Base-by-base conservation (phyloP, 192 early-diverging fungal species). In the Radiomyces spectabilis region DNA sequence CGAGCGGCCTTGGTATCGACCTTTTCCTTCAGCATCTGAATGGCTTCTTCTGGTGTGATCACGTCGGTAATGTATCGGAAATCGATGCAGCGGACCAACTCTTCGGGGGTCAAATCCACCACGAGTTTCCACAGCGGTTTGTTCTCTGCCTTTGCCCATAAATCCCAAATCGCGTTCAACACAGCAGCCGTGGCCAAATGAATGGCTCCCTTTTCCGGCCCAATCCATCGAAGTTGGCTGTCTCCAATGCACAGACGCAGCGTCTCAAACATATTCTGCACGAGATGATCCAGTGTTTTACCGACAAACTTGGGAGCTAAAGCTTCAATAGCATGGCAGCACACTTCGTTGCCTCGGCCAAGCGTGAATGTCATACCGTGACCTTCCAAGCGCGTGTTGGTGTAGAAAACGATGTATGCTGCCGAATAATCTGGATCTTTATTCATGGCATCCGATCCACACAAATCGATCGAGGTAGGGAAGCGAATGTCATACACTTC, bases 71-170 rank as follows among this genome's bases (percentile, higher is more conserved):
- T 73, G 39, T 73, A 73, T 22, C 60, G 48, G 59, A 73, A 73
- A 34, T 73, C 71, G 35, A 73, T 68, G n/a, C 44, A 53, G 4
- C 38, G 39, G 31, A 73, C 71, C 37, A 73, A 47, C 31, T 73
- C 43, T 32, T 73, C 71, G 16, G 71, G 71, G 7, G 63, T 73
- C 47, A 73, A 29, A 39, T 73, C 71, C 9, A 34, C 51, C 13
- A 73, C 56, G 15, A 73, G 60, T 51, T 70, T 68, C 71, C 71
- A 73, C 3, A 73, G 40, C 19, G 71, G 71, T 51, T 73, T 73
- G 6, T 55, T 31, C 29, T 47, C 66, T 26, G 59, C 53, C 44
- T 73, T 73, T 18, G 64, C 71, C 66, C 71, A 70, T 2, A 73
- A 48, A 42, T 73, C 71, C 71, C 71, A 73, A 9, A 73, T 48